Evolutionary conservation across 2,329 filamentous ascomycete species (phyloP), one percentile per base, ranked within the genome.

Genomic region (Lecanicillium sp.): DNA sequence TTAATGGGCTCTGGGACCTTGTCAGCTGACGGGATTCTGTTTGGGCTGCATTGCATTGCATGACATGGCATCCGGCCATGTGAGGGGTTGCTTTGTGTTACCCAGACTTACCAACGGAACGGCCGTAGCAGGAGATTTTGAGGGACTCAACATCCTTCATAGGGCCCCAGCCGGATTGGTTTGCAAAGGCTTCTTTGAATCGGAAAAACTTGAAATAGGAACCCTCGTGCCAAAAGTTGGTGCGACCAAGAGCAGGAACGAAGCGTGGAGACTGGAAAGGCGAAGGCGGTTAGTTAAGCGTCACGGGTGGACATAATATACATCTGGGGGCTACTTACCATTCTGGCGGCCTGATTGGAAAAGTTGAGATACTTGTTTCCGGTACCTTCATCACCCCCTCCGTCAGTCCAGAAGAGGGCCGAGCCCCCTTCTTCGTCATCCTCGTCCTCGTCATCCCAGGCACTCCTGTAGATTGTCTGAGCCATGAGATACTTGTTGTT

Each of bases 371-470:
- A 76, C 39, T 52, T 55, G 20, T 46, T 50, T 10, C 53, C 52
- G 4, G 41, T 39, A n/a, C 57, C 59, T 2, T 51, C 50, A 3
- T 58, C 62, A 12, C 62, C 62, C 12, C 64, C 63, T 20, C 65
- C 62, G 10, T 61, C 49, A 9, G 58, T 55, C 14, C 56, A 61
- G 11, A 56, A 53, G 7, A 68, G 50, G 2, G 61, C 55, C 33
- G 43, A 47, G n/a, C 66, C 61, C 3, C 35, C 28, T 6, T 41
- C 33, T 13, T 41, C 62, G 53, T 43, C 46, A 42, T 70, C 65
- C 27, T 68, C 65, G 38, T 77, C 59, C 31, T 63, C 70, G 33
- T 72, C 71, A 30, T 75, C 74, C 74, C 75, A 79, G 0, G 72
- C 71, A 14, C 65, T 72, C 48, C 65, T 70, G 37, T 64, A 66